A percentile compares a stretch with the other conserved stretches of the same genome.
Evolutionary conservation across 2,329 filamentous ascomycete species (phyloP).

Genomic region (Paecilomyces variotii): DNA sequence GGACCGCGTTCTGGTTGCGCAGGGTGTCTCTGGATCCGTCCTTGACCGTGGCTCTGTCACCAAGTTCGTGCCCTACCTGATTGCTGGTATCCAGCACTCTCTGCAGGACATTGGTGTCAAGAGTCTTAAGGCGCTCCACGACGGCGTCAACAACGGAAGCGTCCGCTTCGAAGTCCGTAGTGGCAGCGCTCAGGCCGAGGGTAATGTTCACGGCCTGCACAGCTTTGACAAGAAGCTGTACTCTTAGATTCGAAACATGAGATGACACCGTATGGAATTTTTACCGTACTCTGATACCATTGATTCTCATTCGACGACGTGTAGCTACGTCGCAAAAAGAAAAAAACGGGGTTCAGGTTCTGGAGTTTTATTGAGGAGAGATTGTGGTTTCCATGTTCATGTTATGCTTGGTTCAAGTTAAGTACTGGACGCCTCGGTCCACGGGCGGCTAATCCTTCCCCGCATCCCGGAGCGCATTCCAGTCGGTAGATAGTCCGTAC

Average conservation of each 20-base stretch:
- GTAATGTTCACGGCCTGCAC: constrained; percentile 92
- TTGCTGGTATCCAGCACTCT: constrained; percentile 93
- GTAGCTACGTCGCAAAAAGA: not conserved
- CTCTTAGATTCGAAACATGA: constrained; percentile 48
- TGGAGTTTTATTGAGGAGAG: not conserved
- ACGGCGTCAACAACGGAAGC: constrained; percentile 62
- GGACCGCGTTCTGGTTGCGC: constrained; percentile 86
- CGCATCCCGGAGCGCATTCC: not conserved
- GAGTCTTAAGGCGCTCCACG: constrained; percentile 69
- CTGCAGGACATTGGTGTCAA: constrained; percentile 89
- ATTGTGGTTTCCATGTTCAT: not conserved
- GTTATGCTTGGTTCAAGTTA: not conserved
- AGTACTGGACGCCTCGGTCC: not conserved
- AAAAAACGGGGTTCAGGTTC: not conserved
- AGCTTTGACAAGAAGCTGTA: constrained; percentile 99
- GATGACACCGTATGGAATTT: constrained; percentile 11
- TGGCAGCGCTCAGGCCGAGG: constrained; percentile 89
- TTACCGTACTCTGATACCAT: constrained; percentile 8
- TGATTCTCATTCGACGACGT: not conserved
- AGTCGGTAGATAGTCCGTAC: not conserved
- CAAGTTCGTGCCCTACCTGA: constrained; percentile 93
- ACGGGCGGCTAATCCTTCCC: not conserved
- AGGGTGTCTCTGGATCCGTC: constrained; percentile 77
- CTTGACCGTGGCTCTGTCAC: constrained; percentile 62
- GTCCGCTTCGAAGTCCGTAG: constrained; percentile 93